Evolutionary conservation across 352 stramenopile genomes (phyloP), one percentile per base, ranked within the genome.

Genomic region (Phytophthora citricola): DNA sequence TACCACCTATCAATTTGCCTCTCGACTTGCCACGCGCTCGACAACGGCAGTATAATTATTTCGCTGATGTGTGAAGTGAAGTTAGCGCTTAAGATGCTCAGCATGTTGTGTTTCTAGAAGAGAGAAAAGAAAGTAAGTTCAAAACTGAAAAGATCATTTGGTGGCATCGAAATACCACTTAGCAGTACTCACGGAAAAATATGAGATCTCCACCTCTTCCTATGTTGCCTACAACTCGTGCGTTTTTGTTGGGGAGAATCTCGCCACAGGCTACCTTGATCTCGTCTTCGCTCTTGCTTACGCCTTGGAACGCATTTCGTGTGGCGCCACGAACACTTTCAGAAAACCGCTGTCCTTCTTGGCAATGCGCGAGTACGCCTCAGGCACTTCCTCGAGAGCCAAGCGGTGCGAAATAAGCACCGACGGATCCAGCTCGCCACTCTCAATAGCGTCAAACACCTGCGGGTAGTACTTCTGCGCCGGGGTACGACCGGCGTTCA

Each of bases 291-390:
- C 1, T 40, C 20, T 14, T 27, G 40, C 52, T 78, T 69, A 75
- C 66, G 59, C 46, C 60, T 78, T 78, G 24, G 60, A 61, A 10
- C 70, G 66, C 66, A 78, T 75, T 26, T 81, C 52, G 26, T 79
- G 69, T 22, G 80, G 80, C 41, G 71, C 71, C 27, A 87, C 76
- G 12, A 90, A 66, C 44, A 90, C 82, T 61, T 92, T 92, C 55
- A 92, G 34, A 38, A 76, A 88, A 0, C 66, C 72, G 34, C 83
- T 68, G 45, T 89, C 78, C 63, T 91, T 86, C 57, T 88, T 86
- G 46, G 56, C 78, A 17, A 83, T 78, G 38, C 78, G 71, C 3
- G 56, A 63, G 59, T 91, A 90, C 14, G 72, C 75, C 34, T 88
- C 71, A 5, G 84, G 71, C 43, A 81, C 65, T 24, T 88, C 81